Base-by-base conservation (phyloP, 2,329 filamentous ascomycete species). In the Trichoderma sp. region DNA sequence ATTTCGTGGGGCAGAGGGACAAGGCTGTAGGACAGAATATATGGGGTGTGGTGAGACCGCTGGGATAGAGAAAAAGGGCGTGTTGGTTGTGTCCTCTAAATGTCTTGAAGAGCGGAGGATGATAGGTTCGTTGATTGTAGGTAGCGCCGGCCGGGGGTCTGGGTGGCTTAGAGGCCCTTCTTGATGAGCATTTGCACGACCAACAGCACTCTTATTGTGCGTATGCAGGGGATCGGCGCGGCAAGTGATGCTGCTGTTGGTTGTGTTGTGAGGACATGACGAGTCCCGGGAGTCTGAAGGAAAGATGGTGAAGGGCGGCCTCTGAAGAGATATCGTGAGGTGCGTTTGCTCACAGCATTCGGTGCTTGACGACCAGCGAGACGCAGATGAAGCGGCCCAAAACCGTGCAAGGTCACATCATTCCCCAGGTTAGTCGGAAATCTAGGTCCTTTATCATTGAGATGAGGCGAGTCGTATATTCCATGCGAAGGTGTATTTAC, bases 141-240 rank as follows among this genome's bases (percentile, higher is more conserved):
- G 15, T 17, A 26, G 50, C 50, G 28, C 50, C 45, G 28, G 50
- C 59, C 28, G 6, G 41, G 41, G 60, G 14, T 2, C 44, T 14
- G 51, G 21, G 59, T 62, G 59, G 59, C 59, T 62, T 54, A 62
- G 59, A 45, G 15, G 39, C 39, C 48, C 59, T 9, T 54, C 7
- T 45, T 24, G 34, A 45, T 12, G 14, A 54, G 30, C n/a, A 39
- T 47, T n/a, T 63, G 60, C 24, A 47, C 30, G 19, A 41, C 60
- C 59, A 63, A 54, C 59, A 55, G 12, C 59, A n/a, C 15, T 19
- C 39, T 55, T n/a, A 30, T 24, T n/a, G 44, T 24, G 10, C 9
- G 14, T 50, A 51, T 52, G 48, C 39, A 63, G 41, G 50, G 60
- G 15, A 34, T 0, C 14, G 24, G 17, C 12, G 41, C 41, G 28